Conservation (phyloP, 345 rosid species). For the Mercurialis annua region DNA sequence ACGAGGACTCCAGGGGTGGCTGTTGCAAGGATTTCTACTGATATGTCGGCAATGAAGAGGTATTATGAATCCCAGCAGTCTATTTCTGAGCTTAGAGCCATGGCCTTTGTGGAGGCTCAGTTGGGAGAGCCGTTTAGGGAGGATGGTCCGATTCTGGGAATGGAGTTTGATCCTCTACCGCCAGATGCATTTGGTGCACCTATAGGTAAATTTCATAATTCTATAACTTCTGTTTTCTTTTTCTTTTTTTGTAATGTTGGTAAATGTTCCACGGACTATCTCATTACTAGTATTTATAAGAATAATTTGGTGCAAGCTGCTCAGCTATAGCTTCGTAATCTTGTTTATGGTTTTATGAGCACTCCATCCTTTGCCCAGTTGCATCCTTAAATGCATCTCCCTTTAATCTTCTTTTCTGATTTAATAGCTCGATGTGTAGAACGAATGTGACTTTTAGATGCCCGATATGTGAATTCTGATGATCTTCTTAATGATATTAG, state of each 20-base stretch:
- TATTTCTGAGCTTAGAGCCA: constrained; percentile 49
- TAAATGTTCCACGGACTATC: too few species aligned
- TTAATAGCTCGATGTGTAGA: too few species aligned
- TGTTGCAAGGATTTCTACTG: constrained; percentile 44
- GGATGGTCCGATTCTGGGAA: constrained; percentile 81
- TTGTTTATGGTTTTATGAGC: too few species aligned
- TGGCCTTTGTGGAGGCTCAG: constrained; percentile 72
- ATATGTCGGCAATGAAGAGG: constrained; percentile 44
- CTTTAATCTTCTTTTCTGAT: too few species aligned
- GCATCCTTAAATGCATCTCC: too few species aligned
- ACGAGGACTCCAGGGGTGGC: constrained; percentile 39
- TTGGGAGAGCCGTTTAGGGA: constrained; percentile 80
- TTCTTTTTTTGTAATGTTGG: too few species aligned
- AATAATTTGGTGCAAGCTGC: too few species aligned
- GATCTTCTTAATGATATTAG: constrained; percentile 21
- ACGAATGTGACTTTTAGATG: too few species aligned
- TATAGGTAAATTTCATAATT: constrained; percentile 43
- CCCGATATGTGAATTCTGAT: neutral
- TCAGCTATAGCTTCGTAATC: too few species aligned
- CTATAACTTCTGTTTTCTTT: too few species aligned
- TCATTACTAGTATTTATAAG: too few species aligned
- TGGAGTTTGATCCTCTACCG: constrained; percentile 93
- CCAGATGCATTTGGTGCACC: constrained; percentile 97
- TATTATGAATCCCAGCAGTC: constrained; percentile 49
- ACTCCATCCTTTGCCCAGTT: too few species aligned